phyloP scores from a whole-genome alignment of 23 red algal species.

The Pyropia haitanensis region DNA sequence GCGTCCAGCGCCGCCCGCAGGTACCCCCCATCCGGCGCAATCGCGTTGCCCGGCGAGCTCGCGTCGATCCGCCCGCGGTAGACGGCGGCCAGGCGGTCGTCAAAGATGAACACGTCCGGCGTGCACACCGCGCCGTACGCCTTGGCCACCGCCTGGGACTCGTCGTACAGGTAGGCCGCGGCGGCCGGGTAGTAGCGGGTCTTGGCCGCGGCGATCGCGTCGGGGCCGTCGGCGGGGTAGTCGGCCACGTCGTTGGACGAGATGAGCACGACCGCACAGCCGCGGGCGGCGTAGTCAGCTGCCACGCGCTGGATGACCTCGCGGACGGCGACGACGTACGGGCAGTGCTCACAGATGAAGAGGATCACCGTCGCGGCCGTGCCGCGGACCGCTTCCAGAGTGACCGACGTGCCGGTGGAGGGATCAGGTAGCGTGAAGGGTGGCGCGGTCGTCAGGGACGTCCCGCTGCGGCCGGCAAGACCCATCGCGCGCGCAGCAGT shows the following conservation, averaged over 20 bases:
- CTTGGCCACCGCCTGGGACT: constrained; percentile 67
- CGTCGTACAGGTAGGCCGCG: constrained; percentile 72
- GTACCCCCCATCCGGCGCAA: constrained; percentile 24
- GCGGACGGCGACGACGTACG: constrained; percentile 48
- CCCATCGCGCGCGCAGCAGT: too few relatives aligned
- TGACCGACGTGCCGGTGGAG: constrained; percentile 29
- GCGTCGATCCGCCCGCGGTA: constrained; percentile 83
- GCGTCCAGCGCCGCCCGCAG: constrained; percentile 51
- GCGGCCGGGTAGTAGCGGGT: constrained; percentile 13
- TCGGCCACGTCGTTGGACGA: constrained; percentile 35
- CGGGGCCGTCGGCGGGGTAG: constrained; percentile 54
- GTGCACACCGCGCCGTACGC: constrained; percentile 63
- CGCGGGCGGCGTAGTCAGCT: constrained; percentile 19
- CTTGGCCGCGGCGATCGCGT: constrained; percentile 36
- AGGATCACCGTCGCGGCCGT: constrained; percentile 35
- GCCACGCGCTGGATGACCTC: constrained; percentile 25
- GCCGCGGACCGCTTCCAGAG: constrained; percentile 28
- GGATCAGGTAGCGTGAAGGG: constrained; percentile 40
- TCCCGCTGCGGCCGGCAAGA: too few relatives aligned
- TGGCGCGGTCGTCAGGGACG: constrained; percentile 6
- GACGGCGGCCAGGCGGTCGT: constrained; percentile 23
- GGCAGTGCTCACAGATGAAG: constrained; percentile 71
- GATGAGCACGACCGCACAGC: constrained; percentile 56
- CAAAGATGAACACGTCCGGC: constrained; percentile 71
- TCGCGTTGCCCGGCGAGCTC: constrained; percentile 49